These are phyloP conservation scores for Myriosclerotinia scirpicola DNA, from an alignment of 2,329 filamentous ascomycete genomes.

Conservation along the genomic window DNA sequence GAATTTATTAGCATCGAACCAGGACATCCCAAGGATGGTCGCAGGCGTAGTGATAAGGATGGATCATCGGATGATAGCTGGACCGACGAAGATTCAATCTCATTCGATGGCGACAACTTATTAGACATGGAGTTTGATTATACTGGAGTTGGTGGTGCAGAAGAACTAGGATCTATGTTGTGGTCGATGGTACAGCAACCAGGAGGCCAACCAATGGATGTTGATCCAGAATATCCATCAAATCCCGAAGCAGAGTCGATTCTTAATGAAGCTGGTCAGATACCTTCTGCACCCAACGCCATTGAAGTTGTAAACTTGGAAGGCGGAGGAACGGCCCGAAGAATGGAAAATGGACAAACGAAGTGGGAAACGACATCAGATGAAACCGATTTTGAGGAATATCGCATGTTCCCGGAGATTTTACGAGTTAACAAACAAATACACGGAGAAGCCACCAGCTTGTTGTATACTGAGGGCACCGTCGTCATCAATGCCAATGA, in stretches of 20 bases:
- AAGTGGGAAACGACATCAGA: neutral
- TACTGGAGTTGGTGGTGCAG: neutral
- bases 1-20: neutral
- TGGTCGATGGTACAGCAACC: neutral
- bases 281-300: neutral
- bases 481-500: slow-evolving; percentile 26
- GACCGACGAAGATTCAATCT: slow-evolving; percentile 19
- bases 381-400: slow-evolving; percentile 13
- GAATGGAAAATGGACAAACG: neutral
- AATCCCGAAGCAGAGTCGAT: slow-evolving; percentile 16
- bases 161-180: neutral
- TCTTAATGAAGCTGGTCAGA: neutral
- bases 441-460: slow-evolving; percentile 25
- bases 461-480: slow-evolving; percentile 27
- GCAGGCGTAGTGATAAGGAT: neutral
- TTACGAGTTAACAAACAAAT: slow-evolving; percentile 27
- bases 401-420: slow-evolving; percentile 24
- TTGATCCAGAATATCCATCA: neutral
- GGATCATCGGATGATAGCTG: neutral
- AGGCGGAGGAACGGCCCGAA: slow-evolving; percentile 2
- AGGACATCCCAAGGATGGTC: neutral
- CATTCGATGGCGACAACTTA: slow-evolving; percentile 9
- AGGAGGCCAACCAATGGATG: neutral
- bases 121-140: slow-evolving; percentile 4
- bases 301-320: neutral